phyloP scores from a whole-genome alignment of 108 stramenopile genomes.

The Skeletonema menzelii region DNA sequence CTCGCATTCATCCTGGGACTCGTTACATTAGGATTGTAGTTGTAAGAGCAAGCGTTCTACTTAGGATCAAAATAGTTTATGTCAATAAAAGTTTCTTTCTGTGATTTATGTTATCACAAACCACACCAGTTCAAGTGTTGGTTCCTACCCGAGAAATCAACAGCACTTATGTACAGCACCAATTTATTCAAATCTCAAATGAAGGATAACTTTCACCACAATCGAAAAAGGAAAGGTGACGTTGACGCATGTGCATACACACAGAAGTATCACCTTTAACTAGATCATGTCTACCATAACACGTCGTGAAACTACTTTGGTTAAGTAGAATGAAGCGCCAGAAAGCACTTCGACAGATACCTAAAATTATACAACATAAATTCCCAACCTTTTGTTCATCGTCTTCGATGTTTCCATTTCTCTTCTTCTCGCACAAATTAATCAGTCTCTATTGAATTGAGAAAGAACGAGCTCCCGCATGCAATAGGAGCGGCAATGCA shows the following conservation, averaged over 20 bases:
- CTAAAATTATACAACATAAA: not conserved
- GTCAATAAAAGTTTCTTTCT: not conserved
- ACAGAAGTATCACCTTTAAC: not conserved
- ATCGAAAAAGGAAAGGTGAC: too few relatives aligned
- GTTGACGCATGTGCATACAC: too few relatives aligned
- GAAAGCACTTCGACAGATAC: not conserved
- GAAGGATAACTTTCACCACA: too few relatives aligned
- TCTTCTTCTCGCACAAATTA: not conserved
- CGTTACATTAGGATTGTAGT: not conserved
- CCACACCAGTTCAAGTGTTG: too few relatives aligned
- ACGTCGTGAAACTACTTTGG: not conserved
- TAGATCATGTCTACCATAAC: not conserved
- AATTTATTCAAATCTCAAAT: too few relatives aligned
- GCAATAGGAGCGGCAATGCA: not conserved
- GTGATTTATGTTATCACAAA: too few relatives aligned
- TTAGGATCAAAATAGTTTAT: not conserved
- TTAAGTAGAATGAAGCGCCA: not conserved
- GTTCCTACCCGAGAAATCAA: too few relatives aligned
- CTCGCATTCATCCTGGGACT: too few relatives aligned
- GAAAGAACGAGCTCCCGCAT: not conserved
- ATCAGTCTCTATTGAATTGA: not conserved
- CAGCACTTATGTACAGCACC: too few relatives aligned
- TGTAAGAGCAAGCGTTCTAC: not conserved
- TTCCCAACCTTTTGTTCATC: not conserved
- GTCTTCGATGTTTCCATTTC: not conserved